Conservation (phyloP, 176 grass and related monocot genomes). For the Oryza rufipogon region DNA sequence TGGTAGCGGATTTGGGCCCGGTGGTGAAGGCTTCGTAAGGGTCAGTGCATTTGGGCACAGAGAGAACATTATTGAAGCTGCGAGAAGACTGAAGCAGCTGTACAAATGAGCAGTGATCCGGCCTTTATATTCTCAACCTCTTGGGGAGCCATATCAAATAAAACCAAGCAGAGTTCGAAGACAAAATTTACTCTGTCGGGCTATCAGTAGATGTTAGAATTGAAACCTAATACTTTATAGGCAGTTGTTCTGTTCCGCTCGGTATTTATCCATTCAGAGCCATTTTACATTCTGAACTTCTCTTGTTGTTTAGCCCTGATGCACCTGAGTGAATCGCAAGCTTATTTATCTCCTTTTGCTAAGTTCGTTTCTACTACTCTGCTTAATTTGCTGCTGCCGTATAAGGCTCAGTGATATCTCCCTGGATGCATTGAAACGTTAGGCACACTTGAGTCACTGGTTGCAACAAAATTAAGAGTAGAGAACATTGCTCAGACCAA, state of each 20-base stretch:
- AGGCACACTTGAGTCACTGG: background rate
- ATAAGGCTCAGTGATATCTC: background rate
- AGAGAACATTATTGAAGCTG: conserved; percentile 71
- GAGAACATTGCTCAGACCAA: background rate
- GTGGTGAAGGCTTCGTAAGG: conserved; percentile 83
- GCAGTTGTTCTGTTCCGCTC: background rate
- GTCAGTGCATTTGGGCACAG: conserved; percentile 86
- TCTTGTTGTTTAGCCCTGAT: conserved; percentile 1
- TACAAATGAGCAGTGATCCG: conserved; percentile 44
- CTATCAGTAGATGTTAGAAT: conserved; percentile 3
- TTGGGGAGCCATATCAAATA: conserved; percentile 25
- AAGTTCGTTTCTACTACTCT: background rate
- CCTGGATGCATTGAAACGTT: background rate
- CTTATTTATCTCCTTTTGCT: background rate
- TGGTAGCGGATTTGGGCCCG: conserved; percentile 89
- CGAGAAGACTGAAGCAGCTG: conserved; percentile 64
- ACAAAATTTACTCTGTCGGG: background rate
- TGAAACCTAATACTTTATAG: background rate
- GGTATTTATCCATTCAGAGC: conserved; percentile 1
- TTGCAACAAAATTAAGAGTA: background rate
- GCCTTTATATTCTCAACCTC: background rate
- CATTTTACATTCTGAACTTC: conserved; percentile 11
- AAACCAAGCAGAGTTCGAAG: conserved; percentile 7
- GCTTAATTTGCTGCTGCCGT: background rate
- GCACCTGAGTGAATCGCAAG: conserved; percentile 1